A percentile compares a stretch with the other conserved stretches of the same genome.
These are phyloP conservation scores for Apiospora rasikravindrae DNA, from an alignment of 2,329 filamentous ascomycete species.

Conservation along the genomic window DNA sequence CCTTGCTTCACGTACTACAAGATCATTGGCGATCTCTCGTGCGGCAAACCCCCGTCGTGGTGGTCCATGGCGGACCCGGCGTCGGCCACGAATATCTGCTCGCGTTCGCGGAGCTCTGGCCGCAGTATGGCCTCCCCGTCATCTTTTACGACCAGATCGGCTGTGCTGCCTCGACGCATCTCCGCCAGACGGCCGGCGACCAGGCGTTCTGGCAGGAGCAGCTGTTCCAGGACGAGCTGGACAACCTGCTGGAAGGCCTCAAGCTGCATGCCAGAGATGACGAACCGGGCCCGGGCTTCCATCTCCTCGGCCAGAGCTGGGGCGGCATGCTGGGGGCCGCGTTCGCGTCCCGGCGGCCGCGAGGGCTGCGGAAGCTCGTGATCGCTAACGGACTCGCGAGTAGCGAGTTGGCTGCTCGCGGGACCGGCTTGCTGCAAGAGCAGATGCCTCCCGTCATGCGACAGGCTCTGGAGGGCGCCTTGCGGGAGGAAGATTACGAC, in stretches of 20 bases:
- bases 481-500: background rate
- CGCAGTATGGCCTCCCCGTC: too few relatives aligned
- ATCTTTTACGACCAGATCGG: too few relatives aligned
- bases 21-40: too few relatives aligned
- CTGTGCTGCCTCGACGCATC: too few relatives aligned
- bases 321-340: constrained; percentile 28
- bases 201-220: too few relatives aligned
- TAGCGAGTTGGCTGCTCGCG: background rate
- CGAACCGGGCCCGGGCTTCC: constrained; percentile 22
- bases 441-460: background rate
- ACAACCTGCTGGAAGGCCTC: constrained; percentile 27
- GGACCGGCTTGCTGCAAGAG: background rate
- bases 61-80: too few relatives aligned
- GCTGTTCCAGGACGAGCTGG: constrained; percentile 27
- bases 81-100: too few relatives aligned
- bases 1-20: too few relatives aligned
- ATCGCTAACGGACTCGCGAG: constrained; percentile 19
- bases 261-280: background rate
- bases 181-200: too few relatives aligned
- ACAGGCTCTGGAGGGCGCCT: background rate
- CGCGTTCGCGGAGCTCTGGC: too few relatives aligned
- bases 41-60: too few relatives aligned
- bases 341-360: constrained; percentile 22
- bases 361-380: background rate
- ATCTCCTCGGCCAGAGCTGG: constrained; percentile 31